phyloP scores from a whole-genome alignment of 2,329 filamentous ascomycete genomes.

The Botryotinia narcissicola region DNA sequence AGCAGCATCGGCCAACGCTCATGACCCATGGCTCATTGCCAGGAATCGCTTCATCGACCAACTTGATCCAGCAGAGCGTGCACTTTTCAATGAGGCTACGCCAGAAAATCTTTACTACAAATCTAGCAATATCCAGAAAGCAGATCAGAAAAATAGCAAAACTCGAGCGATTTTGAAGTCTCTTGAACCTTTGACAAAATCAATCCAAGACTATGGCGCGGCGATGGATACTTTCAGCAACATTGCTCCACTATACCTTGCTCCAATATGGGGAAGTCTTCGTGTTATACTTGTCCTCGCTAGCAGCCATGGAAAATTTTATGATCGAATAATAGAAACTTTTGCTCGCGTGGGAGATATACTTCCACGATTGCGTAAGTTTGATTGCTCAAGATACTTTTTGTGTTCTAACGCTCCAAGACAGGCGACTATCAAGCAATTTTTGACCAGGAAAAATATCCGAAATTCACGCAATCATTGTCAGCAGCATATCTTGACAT shows the following conservation, averaged over 20 bases:
- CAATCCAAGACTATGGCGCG: background rate
- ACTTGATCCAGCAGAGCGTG: background rate
- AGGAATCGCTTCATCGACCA: background rate
- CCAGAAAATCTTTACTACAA: constrained; percentile 6
- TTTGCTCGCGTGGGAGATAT: constrained; percentile 4
- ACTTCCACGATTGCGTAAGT: constrained; percentile 1
- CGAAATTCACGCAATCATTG: background rate
- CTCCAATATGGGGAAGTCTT: background rate
- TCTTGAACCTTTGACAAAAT: background rate
- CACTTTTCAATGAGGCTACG: background rate
- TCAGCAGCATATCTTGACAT: background rate
- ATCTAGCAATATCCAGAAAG: background rate
- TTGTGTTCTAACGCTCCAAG: background rate
- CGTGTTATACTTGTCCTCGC: background rate
- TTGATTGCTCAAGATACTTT: no score
- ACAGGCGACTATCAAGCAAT: background rate
- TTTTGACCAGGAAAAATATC: background rate
- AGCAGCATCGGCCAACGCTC: background rate
- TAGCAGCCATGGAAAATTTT: background rate
- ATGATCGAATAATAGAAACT: constrained; percentile 8
- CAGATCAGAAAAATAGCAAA: background rate
- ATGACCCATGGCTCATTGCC: constrained; percentile 8
- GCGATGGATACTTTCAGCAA: background rate
- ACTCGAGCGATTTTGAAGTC: background rate
- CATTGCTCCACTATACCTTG: background rate